Base-by-base conservation (phyloP, 345 rosid genomes). In the Moricandia moricandioides region DNA sequence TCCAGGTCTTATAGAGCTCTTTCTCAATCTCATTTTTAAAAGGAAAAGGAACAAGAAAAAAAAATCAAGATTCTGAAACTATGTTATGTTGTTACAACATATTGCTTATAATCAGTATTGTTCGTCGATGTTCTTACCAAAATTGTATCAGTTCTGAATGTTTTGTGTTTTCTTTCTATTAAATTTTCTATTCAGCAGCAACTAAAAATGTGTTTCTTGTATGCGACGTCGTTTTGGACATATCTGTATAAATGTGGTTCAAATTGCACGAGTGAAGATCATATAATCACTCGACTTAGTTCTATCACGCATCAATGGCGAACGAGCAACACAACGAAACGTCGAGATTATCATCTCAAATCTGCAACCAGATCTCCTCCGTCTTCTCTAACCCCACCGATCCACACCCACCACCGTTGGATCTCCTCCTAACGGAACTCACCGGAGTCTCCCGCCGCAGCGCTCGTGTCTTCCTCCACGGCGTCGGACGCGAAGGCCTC, bases 401-500 rank as follows among this genome's bases (percentile, higher is more conserved):
- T 9, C 84, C 88, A 3, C 70, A 85, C 72, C 87, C 88, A 26
- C 86, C 86, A 6, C 84, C 89, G 2, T 54, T 88, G 4, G 87
- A 87, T 37, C 59, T 87, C 64, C 79, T 91, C 62, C 84, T 87
- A 49, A 62, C 81, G 13, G 86, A 83, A 37, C 73, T 94, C 62
- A 13, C 89, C 51, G 52, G 83, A 77, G 40, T 78, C 16, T 90
- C 88, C 5, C 56, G 75, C 74, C 82, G 79, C 27, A 81, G 74
- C 14, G 86, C 88, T 54, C 71, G 84, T 0, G 69, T 88, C 56
- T 88, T 91, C 86, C 91, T 91, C 75, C 89, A 91, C 71, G 96
- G 96, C 1, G 97, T 89, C 0, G 97, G 97, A 5, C 86, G 96
- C 8, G 97, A 89, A 69, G 96, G 97, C 1, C 91, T 91, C 7